Base-by-base conservation (phyloP, 345 rosid genomes). In the Gossypium herbaceum region DNA sequence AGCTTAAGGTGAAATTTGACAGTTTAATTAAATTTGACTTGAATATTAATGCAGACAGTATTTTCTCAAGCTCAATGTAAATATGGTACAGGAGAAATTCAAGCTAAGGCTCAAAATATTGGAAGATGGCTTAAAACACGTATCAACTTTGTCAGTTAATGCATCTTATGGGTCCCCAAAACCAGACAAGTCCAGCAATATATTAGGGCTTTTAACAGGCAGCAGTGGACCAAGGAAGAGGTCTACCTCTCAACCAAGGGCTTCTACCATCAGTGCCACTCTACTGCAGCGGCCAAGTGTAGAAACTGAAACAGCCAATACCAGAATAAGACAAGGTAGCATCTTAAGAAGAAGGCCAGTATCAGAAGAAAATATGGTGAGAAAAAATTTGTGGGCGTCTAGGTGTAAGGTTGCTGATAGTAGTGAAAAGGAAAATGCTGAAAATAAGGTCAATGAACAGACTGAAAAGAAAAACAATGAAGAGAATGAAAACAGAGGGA, bases 51-150 rank as follows among this genome's bases (percentile, higher is more conserved):
- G 56, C 52, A 63, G 39, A 60, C 47, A 59, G 39, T 65, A 15
- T 39, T 67, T 34, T 39, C 41, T 68, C 27, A 54, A 59, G 39
- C 47, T 51, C n/a, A 48, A 54, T 76, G 61, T 34, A 20, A 73
- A 59, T 62, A 27, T 52, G 19, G 64, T 79, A n/a, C 82, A 94
- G 99, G 98, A 93, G 19, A 93, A 93, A 79, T 57, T 90, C 25
- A 91, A 84, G 89, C 75, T 90, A 72, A 83, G 99, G 83, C 80
- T 95, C 25, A 88, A 87, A 75, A 93, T 90, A 39, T 65, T 93
- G 79, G 98, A 95, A 83, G 93, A 91, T 45, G 90, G 93, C 22
- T 80, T 95, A 29, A 90, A 83, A 79, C 72, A 84, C 0, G 67
- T 29, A 47, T 19, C 88, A 13, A 86, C 77, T 82, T 76, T 61